Base-by-base conservation (phyloP, 164 flowering plant species). In the Warburgia ugandensis region DNA sequence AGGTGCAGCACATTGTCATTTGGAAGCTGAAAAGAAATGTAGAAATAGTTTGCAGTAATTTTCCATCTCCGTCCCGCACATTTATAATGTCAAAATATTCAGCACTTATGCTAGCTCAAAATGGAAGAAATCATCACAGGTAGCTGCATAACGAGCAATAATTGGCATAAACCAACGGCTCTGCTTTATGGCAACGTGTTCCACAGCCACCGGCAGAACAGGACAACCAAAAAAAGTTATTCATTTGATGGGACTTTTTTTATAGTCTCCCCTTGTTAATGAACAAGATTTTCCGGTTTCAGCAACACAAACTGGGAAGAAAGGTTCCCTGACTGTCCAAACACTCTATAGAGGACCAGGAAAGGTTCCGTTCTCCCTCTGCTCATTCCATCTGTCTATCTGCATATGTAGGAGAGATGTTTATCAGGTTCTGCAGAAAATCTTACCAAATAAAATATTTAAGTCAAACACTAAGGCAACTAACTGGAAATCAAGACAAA, bases 331-430 rank as follows among this genome's bases (percentile, higher is more conserved):
- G 21, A 41, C 46, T 4, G 6, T 41, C 13, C 14, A n/a, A n/a
- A n/a, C n/a, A n/a, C n/a, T n/a, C 11, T 55, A 61, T 47, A 64
- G 25, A 20, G 68, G 68, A 21, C 68, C 68, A 9, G 68, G 68
- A 39, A 64, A 64, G 16, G 60, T 59, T 19, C 68, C 68, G 38
- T 59, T 64, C 52, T 64, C 64, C 45, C 64, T 59, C 30, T 64
- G 68, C 45, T 64, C 64, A 16, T 64, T 64, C 64, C 64, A 64
- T 44, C 63, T 48, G 0, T 64, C 68, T 6, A 64, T 14, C 68
- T 64, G 63, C 52, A 48, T 17, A 17, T 22, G 41, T 3, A 1
- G 14, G 26, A 51, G 12, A 9, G 32, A 16, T 9, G 6, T 6
- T 17, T 3, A 37, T 14, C 17, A 37, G 4, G 41, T 37, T 37